Evolutionary conservation across 2,329 filamentous ascomycete genomes (phyloP).

Genomic region (Xylariales sp.): DNA sequence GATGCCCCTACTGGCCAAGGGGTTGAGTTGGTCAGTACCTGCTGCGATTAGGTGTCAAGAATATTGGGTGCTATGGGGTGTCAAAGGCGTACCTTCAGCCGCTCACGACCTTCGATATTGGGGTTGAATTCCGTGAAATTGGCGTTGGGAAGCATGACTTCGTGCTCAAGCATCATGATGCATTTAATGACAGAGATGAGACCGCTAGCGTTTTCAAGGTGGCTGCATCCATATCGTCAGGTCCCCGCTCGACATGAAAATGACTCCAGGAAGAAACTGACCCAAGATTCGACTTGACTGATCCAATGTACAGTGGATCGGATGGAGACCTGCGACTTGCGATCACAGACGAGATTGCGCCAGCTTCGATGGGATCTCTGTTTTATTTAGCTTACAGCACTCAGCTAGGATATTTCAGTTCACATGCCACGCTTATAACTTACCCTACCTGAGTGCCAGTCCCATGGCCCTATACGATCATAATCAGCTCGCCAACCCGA

Average conservation of each 20-base stretch:
- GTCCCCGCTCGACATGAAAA: background rate
- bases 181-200: slow-evolving; percentile 29
- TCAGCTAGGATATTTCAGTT: no score
- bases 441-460: slow-evolving; percentile 33
- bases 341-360: slow-evolving; percentile 19
- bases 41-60: background rate
- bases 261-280: no score
- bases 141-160: slow-evolving; percentile 26
- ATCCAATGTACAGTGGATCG: slow-evolving; percentile 28
- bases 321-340: slow-evolving; percentile 7
- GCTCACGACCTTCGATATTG: slow-evolving; percentile 16
- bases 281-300: slow-evolving; percentile 33
- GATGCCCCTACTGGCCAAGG: no score
- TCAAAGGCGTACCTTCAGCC: no score
- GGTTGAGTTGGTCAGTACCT: background rate
- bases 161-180: slow-evolving; percentile 24
- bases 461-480: slow-evolving; percentile 26
- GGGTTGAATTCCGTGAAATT: slow-evolving; percentile 26
- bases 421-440: no score
- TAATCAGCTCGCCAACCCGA: background rate
- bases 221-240: slow-evolving; percentile 12
- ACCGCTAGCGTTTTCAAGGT: slow-evolving; percentile 29
- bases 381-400: slow-evolving; percentile 13
- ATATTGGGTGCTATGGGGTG: no score
- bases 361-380: slow-evolving; percentile 16